Evolutionary conservation across 305 asterid genomes (phyloP), one percentile per base, ranked within the genome.

Genomic region (Ilex paraguariensis): DNA sequence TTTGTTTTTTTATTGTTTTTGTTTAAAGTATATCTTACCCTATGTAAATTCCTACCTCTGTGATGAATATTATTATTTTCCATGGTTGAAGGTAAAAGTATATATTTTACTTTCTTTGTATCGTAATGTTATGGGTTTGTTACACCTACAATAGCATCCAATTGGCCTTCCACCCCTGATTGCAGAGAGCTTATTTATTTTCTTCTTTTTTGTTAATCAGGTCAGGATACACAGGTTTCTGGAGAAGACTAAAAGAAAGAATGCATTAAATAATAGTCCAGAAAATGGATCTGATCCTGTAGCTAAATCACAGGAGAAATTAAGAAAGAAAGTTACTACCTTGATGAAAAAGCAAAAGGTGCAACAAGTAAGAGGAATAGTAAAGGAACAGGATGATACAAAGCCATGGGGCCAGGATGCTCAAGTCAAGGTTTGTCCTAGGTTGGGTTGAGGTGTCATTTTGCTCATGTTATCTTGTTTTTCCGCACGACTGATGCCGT

Each of bases 351-450:
- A 88, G 72, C 86, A 90, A 76, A 86, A 82, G 67, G 59, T 81
- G 64, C 86, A 80, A 6, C 77, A 82, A 70, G 95, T 90, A 64
- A 79, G 84, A 76, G 74, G 72, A 68, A 84, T 93, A 60, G 89
- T 93, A 57, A 80, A 66, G 70, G 79, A 69, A 55, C 87, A 84
- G 60, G 95, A 88, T 71, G 84, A 83, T 64, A 56, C 70, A 59
- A 84, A 76, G 73, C 77, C 97, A 15, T 93, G 99, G 99, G 95
- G 99, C 53, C 89, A 78, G 80, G 99, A 87, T 17, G 77, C 75
- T 75, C 92, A 86, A 83, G 75, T 86, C 45, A 93, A 87, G 96
- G 99, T 89, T 59, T 61, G 70, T 58, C 13, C 52, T 46, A 42
- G 8, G 10, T 42, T 11, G 42, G 9, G 42, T 36, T 36, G 42